Evolutionary conservation across 163 green algal species (phyloP).

Genomic region (Chloromonas sp.): DNA sequence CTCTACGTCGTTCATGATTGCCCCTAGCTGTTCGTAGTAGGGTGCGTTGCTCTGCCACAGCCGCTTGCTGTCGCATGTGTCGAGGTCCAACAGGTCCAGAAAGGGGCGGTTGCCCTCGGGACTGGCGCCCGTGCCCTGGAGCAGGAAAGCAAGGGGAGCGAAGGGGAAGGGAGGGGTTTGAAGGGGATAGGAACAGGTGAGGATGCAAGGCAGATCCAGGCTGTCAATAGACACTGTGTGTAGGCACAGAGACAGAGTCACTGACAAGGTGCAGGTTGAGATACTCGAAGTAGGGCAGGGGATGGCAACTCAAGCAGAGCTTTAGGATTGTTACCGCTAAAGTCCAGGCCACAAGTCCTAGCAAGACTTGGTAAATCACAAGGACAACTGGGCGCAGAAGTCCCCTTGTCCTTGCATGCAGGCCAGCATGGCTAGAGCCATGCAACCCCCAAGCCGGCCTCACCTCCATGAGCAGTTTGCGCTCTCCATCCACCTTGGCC

Average conservation of each 20-base stretch:
- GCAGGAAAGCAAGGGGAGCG: background rate
- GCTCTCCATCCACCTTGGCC: slow-evolving; percentile 57
- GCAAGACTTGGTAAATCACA: too few species aligned
- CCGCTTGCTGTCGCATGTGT: slow-evolving; percentile 34
- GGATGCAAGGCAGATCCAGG: background rate
- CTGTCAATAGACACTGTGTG: background rate
- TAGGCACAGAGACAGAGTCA: background rate
- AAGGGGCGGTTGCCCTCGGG: slow-evolving; percentile 87
- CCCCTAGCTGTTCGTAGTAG: slow-evolving; percentile 71
- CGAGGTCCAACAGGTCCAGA: slow-evolving; percentile 45
- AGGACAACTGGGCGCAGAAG: too few species aligned
- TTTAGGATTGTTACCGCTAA: too few species aligned
- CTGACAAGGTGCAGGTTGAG: background rate
- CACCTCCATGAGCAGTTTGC: slow-evolving; percentile 56
- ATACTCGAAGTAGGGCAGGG: background rate
- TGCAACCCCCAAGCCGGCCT: background rate
- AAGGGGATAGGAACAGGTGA: slow-evolving; percentile 1
- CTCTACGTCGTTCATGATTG: slow-evolving; percentile 72
- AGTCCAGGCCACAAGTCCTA: too few species aligned
- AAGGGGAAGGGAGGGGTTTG: background rate
- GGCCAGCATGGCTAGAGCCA: too few species aligned
- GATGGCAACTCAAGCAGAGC: too few species aligned
- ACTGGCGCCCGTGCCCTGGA: slow-evolving; percentile 35
- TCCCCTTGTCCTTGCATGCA: too few species aligned
- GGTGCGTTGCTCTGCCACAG: slow-evolving; percentile 82